Evolutionary conservation across 2,329 filamentous ascomycete species (phyloP), one percentile per base, ranked within the genome.

Genomic region (Sporothrix globosa): DNA sequence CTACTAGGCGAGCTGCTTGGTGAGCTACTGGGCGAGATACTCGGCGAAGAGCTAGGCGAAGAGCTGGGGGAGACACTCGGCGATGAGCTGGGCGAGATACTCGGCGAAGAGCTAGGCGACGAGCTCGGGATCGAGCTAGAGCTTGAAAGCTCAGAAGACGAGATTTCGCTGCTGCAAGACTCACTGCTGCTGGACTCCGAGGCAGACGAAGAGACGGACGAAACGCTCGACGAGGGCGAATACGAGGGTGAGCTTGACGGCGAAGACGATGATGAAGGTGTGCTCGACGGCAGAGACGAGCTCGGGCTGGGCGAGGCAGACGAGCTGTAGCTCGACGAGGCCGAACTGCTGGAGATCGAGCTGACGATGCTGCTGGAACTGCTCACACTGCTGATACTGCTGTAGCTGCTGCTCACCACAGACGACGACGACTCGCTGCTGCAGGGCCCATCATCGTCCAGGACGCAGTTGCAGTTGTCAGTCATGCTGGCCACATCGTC

Each of bases 391-490:
- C 21, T 53, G 21, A 11, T 9, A 21, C 21, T 27, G 52, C 52
- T 53, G 21, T 21, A 17, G 44, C 13, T 30, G 61, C 39, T 48
- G 41, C 44, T 69, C n/a, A 19, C 54, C 17, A 17, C 50, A 13
- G 61, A 41, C 52, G 61, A 11, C 7, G 53, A 54, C 2, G 46
- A 34, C 13, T 67, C 19, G 27, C 44, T 19, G 53, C 66, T 13
- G 63, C 56, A 61, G 19, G 58, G 21, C 30, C 19, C 5, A 11
- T 68, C 17, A 48, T 72, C 21, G 50, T 9, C 10, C 19, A 71
- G 10, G 9, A 73, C 53, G 27, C 72, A 73, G 39, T 58, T 41
- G 68, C 72, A 73, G 4, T 66, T 66, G 19, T 65, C 68, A 69
- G 68, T 73, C 24, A 73, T 66, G 30, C 3, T 19, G n/a, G 6